These are phyloP conservation scores for Lizonia empirigonia DNA, from an alignment of 2,329 filamentous ascomycete species.

Conservation along the genomic window DNA sequence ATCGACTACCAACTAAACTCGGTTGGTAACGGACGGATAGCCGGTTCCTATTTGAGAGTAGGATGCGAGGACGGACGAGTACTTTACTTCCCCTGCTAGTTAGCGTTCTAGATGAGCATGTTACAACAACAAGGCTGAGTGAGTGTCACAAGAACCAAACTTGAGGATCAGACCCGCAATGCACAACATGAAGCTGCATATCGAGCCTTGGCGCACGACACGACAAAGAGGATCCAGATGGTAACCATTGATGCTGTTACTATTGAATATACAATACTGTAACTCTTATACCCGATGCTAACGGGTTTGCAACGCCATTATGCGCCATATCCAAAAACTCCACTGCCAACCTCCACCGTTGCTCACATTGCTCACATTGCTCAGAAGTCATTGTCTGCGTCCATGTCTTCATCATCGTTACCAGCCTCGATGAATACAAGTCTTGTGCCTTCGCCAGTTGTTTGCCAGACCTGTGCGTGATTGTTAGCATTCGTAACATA, in stretches of 20 bases:
- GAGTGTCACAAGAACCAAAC: conserved; percentile 2
- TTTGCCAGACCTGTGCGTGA: conserved; percentile 58
- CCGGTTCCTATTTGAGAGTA: conserved; percentile 30
- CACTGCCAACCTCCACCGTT: conserved; percentile 18
- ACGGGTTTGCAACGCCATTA: conserved; percentile 28
- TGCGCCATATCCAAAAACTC: conserved; percentile 31
- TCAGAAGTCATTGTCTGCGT: conserved; percentile 43
- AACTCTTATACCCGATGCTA: not conserved
- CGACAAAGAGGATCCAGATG: not conserved
- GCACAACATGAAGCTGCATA: conserved; percentile 11
- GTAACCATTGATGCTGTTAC: conserved; percentile 2
- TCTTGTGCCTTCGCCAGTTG: conserved; percentile 59
- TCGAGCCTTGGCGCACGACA: not conserved
- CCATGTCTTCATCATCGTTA: conserved; percentile 53
- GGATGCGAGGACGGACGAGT: conserved; percentile 16
- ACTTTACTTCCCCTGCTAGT: too few relatives aligned
- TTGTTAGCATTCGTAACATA: conserved; percentile 36
- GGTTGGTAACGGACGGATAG: conserved; percentile 11
- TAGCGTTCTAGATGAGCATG: too few relatives aligned
- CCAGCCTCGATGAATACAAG: conserved; percentile 61
- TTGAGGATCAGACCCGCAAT: conserved; percentile 5
- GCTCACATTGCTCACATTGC: conserved; percentile 16
- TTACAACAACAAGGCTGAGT: not conserved
- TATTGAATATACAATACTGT: not conserved
- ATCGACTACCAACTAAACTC: conserved; percentile 16